Percentiles rank a stretch among this genome's conserved stretches.
Conservation (phyloP, 208 protist genomes). For the Leishmania turanica region DNA sequence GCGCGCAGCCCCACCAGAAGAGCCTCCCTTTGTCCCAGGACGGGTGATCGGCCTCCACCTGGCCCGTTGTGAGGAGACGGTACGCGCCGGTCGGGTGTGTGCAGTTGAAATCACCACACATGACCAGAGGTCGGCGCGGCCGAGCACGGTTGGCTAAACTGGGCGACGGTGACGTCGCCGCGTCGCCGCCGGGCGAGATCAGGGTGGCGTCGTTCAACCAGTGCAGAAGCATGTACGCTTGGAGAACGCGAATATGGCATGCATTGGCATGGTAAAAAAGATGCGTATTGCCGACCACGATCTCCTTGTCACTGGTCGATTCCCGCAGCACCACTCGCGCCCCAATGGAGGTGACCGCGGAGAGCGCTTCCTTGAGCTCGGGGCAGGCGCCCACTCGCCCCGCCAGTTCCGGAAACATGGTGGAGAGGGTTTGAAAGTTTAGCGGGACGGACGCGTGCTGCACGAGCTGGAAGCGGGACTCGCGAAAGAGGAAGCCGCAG, state of each 20-base stretch:
- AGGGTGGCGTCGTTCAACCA: constrained; percentile 23
- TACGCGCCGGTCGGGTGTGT: constrained; percentile 84
- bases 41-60: constrained; percentile 58
- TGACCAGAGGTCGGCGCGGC: constrained; percentile 39
- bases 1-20: constrained; percentile 87
- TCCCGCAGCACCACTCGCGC: constrained; percentile 50
- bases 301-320: constrained; percentile 33
- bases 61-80: constrained; percentile 74
- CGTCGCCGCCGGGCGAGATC: not conserved
- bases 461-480: constrained; percentile 53
- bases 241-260: constrained; percentile 91
- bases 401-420: constrained; percentile 45
- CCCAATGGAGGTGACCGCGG: constrained; percentile 63
- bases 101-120: constrained; percentile 92
- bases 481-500: constrained; percentile 66
- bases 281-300: constrained; percentile 91
- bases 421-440: constrained; percentile 58
- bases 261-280: constrained; percentile 92
- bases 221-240: constrained; percentile 71
- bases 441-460: constrained; percentile 43
- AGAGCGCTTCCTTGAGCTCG: constrained; percentile 71
- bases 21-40: constrained; percentile 88
- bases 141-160: not conserved
- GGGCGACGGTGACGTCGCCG: not conserved
- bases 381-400: constrained; percentile 39